Percentiles rank a stretch among this genome's conserved stretches.
These are phyloP conservation scores for Ballota nigra DNA, from an alignment of 257 asterid species.

Conservation along the genomic window DNA sequence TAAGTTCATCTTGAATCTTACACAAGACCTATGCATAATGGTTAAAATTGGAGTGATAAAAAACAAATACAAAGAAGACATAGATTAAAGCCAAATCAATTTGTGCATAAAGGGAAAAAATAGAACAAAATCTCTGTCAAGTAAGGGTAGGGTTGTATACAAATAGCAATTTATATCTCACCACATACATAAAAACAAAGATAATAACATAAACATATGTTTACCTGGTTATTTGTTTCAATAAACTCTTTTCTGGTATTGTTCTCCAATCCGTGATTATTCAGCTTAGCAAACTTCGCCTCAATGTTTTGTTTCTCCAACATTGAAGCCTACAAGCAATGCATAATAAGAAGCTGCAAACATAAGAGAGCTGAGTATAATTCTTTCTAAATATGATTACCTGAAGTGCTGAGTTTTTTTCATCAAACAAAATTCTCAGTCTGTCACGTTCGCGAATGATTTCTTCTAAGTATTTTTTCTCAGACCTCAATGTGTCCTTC, in stretches of 20 bases:
- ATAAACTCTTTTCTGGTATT: slow-evolving; percentile 59
- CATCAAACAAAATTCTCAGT: slow-evolving; percentile 57
- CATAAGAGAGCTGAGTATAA: slow-evolving; percentile 1
- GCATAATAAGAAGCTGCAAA: slow-evolving; percentile 28
- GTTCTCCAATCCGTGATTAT: slow-evolving; percentile 64
- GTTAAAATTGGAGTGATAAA: slow-evolving; percentile 5
- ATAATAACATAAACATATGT: not conserved
- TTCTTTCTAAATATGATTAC: slow-evolving; percentile 34
- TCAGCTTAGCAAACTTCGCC: slow-evolving; percentile 60
- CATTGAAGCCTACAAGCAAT: slow-evolving; percentile 49
- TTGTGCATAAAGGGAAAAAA: not conserved
- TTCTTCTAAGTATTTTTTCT: slow-evolving; percentile 63
- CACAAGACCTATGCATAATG: slow-evolving; percentile 51
- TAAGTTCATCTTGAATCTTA: slow-evolving; percentile 80
- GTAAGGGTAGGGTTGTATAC: not conserved
- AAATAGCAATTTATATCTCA: not conserved
- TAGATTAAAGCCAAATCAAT: not conserved
- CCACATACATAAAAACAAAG: slow-evolving; percentile 3
- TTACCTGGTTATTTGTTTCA: slow-evolving; percentile 82
- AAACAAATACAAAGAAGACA: not conserved
- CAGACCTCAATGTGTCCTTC: slow-evolving; percentile 57
- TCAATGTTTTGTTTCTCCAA: slow-evolving; percentile 75
- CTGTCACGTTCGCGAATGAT: slow-evolving; percentile 64
- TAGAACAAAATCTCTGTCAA: not conserved
- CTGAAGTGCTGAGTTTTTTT: slow-evolving; percentile 79